Conservation (phyloP, 352 stramenopile genomes). For the Pythium sukuiense region DNA sequence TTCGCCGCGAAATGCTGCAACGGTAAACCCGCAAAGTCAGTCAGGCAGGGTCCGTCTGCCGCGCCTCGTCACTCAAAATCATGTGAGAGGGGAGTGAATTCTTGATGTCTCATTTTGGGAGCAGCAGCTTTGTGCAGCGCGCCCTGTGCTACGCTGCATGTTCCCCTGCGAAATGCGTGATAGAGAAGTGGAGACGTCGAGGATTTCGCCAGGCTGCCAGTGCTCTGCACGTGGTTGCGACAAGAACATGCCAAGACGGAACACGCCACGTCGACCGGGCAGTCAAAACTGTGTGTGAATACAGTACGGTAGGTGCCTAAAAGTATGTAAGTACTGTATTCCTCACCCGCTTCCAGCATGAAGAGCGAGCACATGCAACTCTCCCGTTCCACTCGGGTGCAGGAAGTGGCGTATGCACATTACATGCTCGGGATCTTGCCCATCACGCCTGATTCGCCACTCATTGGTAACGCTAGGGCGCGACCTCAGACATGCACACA, state of each 20-base stretch:
- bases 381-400: not conserved
- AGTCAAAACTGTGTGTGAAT: not conserved
- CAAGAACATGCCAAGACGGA: not conserved
- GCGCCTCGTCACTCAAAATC: constrained; percentile 3
- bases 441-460: constrained; percentile 21
- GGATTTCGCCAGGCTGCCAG: not conserved
- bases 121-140: not conserved
- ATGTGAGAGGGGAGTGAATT: not conserved
- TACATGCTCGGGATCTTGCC: constrained; percentile 10
- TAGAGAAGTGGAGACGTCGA: not conserved
- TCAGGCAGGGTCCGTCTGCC: not conserved
- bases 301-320: not conserved
- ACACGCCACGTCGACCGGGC: not conserved
- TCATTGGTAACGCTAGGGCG: constrained; percentile 15
- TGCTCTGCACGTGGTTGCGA: not conserved
- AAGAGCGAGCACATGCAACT: not conserved
- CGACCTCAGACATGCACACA: not conserved
- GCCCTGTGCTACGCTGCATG: not conserved
- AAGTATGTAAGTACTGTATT: not conserved
- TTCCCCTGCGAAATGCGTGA: constrained; percentile 3
- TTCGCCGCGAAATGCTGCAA: not conserved
- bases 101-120: not conserved
- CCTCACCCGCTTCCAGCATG: not conserved
- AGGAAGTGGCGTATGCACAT: constrained; percentile 21
- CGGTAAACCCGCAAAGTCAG: not conserved